These are phyloP conservation scores for Silene coronaria DNA, from an alignment of 179 eudicot species.

Conservation along the genomic window DNA sequence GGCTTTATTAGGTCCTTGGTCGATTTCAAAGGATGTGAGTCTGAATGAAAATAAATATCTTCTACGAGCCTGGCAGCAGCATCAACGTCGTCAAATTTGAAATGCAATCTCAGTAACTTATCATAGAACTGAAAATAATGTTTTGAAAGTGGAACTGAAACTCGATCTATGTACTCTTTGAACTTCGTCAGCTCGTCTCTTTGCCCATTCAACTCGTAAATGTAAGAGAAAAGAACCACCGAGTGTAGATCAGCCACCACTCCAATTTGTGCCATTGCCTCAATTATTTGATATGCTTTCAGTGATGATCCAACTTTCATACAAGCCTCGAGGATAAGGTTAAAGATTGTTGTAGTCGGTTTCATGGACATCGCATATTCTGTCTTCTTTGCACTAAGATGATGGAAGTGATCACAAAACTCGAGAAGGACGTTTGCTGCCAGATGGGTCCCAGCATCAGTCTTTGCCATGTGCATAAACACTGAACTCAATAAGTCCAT, in stretches of 20 bases:
- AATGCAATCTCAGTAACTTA: slow-evolving; percentile 59
- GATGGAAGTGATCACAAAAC: slow-evolving; percentile 41
- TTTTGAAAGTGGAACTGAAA: slow-evolving; percentile 36
- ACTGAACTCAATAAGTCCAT: slow-evolving; percentile 40
- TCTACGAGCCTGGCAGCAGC: slow-evolving; percentile 50
- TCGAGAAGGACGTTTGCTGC: slow-evolving; percentile 69
- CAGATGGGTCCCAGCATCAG: slow-evolving; percentile 54
- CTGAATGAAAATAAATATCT: slow-evolving; percentile 40
- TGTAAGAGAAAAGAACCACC: slow-evolving; percentile 42
- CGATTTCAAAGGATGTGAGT: slow-evolving; percentile 27
- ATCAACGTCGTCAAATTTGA: slow-evolving; percentile 62
- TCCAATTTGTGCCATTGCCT: slow-evolving; percentile 61
- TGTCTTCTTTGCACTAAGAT: slow-evolving; percentile 31
- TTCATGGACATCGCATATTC: slow-evolving; percentile 27
- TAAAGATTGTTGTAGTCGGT: slow-evolving; percentile 59
- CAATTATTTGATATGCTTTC: slow-evolving; percentile 61
- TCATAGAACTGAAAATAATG: slow-evolving; percentile 63
- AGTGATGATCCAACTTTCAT: slow-evolving; percentile 45
- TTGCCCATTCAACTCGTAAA: slow-evolving; percentile 67
- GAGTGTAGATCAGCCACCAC: slow-evolving; percentile 68
- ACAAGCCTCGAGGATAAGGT: slow-evolving; percentile 78
- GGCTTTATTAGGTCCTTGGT: slow-evolving; percentile 35
- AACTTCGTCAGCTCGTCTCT: slow-evolving; percentile 71
- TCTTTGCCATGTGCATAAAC: slow-evolving; percentile 75
- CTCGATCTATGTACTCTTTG: slow-evolving; percentile 50